Evolutionary conservation across 2,329 filamentous ascomycete genomes (phyloP), one percentile per base, ranked within the genome.

Genomic region (Leptographium procerum): DNA sequence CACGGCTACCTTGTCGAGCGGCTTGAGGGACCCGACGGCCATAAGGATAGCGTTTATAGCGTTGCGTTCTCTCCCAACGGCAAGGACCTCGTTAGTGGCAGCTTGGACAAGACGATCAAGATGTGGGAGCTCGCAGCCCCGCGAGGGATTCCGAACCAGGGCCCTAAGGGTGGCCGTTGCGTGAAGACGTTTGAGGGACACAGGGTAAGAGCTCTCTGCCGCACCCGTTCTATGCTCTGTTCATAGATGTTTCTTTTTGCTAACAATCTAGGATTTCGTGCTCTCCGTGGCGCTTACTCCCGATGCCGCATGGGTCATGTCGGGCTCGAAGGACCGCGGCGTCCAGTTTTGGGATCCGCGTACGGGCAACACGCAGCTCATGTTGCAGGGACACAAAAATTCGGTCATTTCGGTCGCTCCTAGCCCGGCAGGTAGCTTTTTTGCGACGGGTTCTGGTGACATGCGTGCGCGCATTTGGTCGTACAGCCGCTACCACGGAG

Each of bases 301-400:
- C 19, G 91, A 97, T 70, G 88, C 89, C 63, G 83, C 87, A 67
- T 99, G 94, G 94, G 92, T 99, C 59, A 87, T 99, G 73, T 96
- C 90, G 63, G 94, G 94, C 51, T 96, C 91, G 62, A 99, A 99
- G 77, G 94, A 99, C 69, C 84, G 94, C 56, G 92, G 94, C 54
- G 94, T 99, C 26, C 94, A 97, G 70, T 97, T 99, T 79, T 99
- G 94, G 94, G 92, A 99, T 69, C 92, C 94, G 24, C 83, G 87
- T 66, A 96, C 91, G 24, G 94, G 92, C 40, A 87, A 89, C 64
- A 95, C 92, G 1, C 92, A 97, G 74, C 87, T 99, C 70, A 97
- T 97, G 94, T 82, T 99, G 62, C 94, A 97, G 73, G 94, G 94
- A 29, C 94, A 99, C 72, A 97, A 97, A 80, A 97, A 97, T 74